A percentile compares a stretch with the other conserved stretches of the same genome.
Conservation (phyloP, 306 rosid species). For the Inga leiocalycina region DNA sequence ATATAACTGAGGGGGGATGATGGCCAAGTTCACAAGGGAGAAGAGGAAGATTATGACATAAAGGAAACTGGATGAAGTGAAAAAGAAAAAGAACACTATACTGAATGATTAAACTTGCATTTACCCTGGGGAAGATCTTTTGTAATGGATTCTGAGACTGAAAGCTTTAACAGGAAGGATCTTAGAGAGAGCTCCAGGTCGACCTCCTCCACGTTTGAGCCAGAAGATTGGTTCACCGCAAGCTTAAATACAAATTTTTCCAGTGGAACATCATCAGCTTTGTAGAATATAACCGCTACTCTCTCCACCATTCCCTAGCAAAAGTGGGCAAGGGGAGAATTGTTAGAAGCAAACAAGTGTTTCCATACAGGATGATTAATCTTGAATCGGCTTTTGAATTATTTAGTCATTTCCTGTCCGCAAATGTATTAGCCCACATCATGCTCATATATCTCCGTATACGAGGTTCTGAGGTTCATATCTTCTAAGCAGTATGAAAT, state of each 20-base stretch:
- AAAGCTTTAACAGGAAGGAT: slow-evolving; percentile 75
- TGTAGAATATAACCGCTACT: slow-evolving; percentile 73
- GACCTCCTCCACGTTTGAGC: slow-evolving; percentile 60
- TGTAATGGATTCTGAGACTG: slow-evolving; percentile 69
- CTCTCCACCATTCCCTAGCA: slow-evolving; percentile 81
- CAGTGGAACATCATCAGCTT: slow-evolving; percentile 47
- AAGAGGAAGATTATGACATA: background rate
- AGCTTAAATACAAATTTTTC: slow-evolving; percentile 85
- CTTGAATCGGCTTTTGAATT: slow-evolving; percentile 4
- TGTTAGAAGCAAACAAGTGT: background rate
- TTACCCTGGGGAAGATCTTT: slow-evolving; percentile 68
- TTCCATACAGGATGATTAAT: background rate
- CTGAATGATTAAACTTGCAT: slow-evolving; percentile 12
- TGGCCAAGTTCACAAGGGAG: background rate
- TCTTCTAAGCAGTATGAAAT: slow-evolving; percentile 14
- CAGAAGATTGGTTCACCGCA: slow-evolving; percentile 55
- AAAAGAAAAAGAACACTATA: slow-evolving; percentile 16
- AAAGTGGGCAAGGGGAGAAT: slow-evolving; percentile 17
- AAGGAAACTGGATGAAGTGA: background rate
- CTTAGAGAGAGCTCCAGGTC: slow-evolving; percentile 82
- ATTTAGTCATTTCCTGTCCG: slow-evolving; percentile 1
- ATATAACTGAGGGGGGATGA: background rate
- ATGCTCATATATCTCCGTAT: slow-evolving; percentile 12
- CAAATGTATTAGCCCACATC: slow-evolving; percentile 21
- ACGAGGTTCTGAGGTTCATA: background rate